Base-by-base conservation (phyloP, 805 yeast genomes). In the Scheffersomyces amazonensis region DNA sequence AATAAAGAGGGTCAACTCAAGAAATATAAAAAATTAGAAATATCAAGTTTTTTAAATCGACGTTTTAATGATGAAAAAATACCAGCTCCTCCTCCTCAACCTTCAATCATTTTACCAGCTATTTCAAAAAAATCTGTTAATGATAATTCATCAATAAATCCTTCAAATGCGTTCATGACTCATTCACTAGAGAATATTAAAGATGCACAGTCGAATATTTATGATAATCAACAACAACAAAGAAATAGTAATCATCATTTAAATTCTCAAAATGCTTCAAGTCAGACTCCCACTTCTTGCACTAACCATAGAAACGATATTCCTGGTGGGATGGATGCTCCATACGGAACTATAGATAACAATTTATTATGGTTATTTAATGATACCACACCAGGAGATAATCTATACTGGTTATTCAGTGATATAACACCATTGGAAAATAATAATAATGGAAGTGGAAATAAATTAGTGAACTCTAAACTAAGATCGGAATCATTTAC, bases 291-390 rank as follows among this genome's bases (percentile, higher is more conserved):
- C 7, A 23, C 7, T 23, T 7, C 8, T 23, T 20, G 9, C 23
- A 8, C 27, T 5, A 11, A 12, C 5, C 10, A 18, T 32, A 20
- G 20, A 15, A 20, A 32, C 21, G 27, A 21, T 22, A n/a, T 25
- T 15, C 17, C 27, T 15, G 22, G 23, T n/a, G 23, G 31, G n/a
- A 15, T 28, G 2, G 17, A 15, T 24, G 12, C 40, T 27, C 16
- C 27, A 12, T 13, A 24, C 16, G 32, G 32, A 24, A 23, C 24
- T 13, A 31, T 32, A 9, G 41, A 37, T 18, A 30, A 33, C 18
- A 28, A 37, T 30, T 37, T 37, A 34, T 32, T 28, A 23, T 37
- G 41, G 41, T 20, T 37, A 18, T 37, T 37, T 19, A 37, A 37
- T 22, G 41, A 37, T 33, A 29, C 27, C 13, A 17, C 33, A 7